Evolutionary conservation across 2,329 filamentous ascomycete genomes (phyloP).

Genomic region (Colletotrichum chrysophilum): DNA sequence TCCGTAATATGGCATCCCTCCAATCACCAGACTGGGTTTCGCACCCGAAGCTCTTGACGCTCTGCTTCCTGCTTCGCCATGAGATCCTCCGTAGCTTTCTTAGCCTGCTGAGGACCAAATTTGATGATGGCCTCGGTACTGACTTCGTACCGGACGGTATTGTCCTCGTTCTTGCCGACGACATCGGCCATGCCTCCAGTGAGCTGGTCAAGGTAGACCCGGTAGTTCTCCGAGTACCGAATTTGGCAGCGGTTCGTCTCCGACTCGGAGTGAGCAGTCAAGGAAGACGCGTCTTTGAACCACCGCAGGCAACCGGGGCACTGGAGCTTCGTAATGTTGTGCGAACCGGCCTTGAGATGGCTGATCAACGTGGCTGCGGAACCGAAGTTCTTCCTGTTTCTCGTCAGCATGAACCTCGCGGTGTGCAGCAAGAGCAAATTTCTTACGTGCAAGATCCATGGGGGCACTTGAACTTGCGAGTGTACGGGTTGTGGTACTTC

Average conservation of each 20-base stretch:
- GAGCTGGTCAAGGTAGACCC: conserved; percentile 41
- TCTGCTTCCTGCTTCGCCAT: not conserved
- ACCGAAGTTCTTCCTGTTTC: conserved; percentile 45
- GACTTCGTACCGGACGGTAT: conserved; percentile 37
- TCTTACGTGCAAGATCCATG: conserved; percentile 55
- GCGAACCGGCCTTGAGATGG: conserved; percentile 51
- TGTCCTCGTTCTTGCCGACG: conserved; percentile 35
- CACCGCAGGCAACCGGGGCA: conserved; percentile 51
- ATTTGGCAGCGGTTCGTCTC: conserved; percentile 46
- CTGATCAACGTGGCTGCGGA: conserved; percentile 32
- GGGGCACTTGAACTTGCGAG: conserved; percentile 58
- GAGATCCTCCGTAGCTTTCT: not conserved
- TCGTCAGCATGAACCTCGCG: conserved; percentile 11
- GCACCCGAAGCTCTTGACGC: not conserved
- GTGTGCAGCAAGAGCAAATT: not conserved
- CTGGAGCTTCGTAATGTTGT: conserved; percentile 37
- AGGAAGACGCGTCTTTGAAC: conserved; percentile 46
- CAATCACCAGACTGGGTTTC: conserved; percentile 9
- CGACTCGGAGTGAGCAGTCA: conserved; percentile 55
- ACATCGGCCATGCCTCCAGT: conserved; percentile 43
- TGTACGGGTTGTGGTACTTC: conserved; percentile 48
- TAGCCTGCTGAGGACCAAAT: not conserved
- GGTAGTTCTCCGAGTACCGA: conserved; percentile 43
- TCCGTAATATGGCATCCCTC: not conserved
- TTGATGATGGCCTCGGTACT: conserved; percentile 21